Percentiles rank a stretch among this genome's conserved stretches.
Conservation (phyloP, 805 yeast genomes). For the Yarrowia keelungensis region DNA sequence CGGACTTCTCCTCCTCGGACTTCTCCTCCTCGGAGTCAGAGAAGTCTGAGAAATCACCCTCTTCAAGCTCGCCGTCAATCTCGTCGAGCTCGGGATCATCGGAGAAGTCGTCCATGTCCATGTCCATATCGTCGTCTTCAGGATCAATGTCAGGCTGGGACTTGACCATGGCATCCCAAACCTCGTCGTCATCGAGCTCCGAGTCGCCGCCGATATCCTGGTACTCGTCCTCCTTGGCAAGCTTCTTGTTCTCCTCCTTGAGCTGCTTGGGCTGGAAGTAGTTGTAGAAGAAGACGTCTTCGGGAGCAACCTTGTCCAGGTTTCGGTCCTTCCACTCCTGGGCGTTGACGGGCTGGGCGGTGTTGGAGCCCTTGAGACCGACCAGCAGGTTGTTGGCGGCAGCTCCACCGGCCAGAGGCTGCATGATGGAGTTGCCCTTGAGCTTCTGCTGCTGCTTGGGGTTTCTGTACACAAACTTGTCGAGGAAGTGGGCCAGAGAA, state of each 20-base stretch:
- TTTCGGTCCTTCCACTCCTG: slow-evolving; percentile 76
- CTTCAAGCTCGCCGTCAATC: slow-evolving; percentile 46
- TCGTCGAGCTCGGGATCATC: slow-evolving; percentile 54
- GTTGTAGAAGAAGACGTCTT: slow-evolving; percentile 86
- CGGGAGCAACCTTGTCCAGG: slow-evolving; percentile 74
- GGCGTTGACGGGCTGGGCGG: slow-evolving; percentile 77
- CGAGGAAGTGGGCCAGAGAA: slow-evolving; percentile 88
- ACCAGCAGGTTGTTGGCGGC: slow-evolving; percentile 54
- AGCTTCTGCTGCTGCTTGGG: slow-evolving; percentile 76
- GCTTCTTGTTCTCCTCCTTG: slow-evolving; percentile 48
- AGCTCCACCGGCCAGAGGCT: slow-evolving; percentile 81
- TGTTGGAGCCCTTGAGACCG: slow-evolving; percentile 40
- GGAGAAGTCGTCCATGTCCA: slow-evolving; percentile 48
- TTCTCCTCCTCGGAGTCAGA: slow-evolving; percentile 44
- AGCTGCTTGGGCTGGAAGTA: slow-evolving; percentile 61
- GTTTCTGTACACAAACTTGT: slow-evolving; percentile 92
- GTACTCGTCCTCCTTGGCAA: slow-evolving; percentile 49
- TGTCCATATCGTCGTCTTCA: slow-evolving; percentile 59
- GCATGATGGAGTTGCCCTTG: slow-evolving; percentile 96
- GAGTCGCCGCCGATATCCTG: slow-evolving; percentile 49
- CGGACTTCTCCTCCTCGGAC: slow-evolving; percentile 42
- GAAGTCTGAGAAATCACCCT: slow-evolving; percentile 39
- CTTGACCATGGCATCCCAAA: slow-evolving; percentile 80
- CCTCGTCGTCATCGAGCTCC: slow-evolving; percentile 64
- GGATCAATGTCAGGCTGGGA: slow-evolving; percentile 74